A percentile compares a stretch with the other conserved stretches of the same genome.
phyloP scores from a whole-genome alignment of 2,329 filamentous ascomycete species.

The Diplodia corticola region DNA sequence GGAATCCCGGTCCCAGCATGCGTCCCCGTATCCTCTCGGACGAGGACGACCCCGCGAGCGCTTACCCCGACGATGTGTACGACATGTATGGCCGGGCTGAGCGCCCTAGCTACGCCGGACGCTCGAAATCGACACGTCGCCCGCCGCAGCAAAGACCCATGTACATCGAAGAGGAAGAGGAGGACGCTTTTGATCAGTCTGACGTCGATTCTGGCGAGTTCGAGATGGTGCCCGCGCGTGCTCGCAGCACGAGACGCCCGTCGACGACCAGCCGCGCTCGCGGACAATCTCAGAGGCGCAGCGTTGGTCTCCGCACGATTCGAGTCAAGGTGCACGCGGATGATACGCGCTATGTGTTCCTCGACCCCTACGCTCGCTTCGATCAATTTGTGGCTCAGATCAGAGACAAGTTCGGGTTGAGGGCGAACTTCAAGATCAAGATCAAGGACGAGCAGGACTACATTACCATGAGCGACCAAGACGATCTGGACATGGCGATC shows the following conservation, averaged over 20 bases:
- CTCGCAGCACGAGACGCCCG: constrained; percentile 28
- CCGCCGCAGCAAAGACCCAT: constrained; percentile 48
- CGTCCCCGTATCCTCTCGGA: constrained; percentile 38
- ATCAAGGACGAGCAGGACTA: constrained; percentile 88
- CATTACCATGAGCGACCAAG: constrained; percentile 96
- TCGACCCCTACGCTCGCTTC: constrained; percentile 71
- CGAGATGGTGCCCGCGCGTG: constrained; percentile 65
- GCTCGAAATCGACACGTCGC: constrained; percentile 32
- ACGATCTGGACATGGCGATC: constrained; percentile 89
- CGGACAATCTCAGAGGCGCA: constrained; percentile 11
- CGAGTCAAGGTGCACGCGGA: constrained; percentile 85
- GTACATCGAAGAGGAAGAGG: constrained; percentile 78
- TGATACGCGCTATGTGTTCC: constrained; percentile 91
- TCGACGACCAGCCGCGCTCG: constrained; percentile 31
- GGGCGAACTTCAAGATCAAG: constrained; percentile 82
- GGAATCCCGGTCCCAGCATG: constrained; percentile 27
- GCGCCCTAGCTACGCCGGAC: constrained; percentile 30
- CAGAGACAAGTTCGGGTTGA: constrained; percentile 80
- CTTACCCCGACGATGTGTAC: constrained; percentile 61
- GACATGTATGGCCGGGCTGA: constrained; percentile 62
- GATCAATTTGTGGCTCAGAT: constrained; percentile 76
- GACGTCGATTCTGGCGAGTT: constrained; percentile 76
- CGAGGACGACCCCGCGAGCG: constrained; percentile 55
- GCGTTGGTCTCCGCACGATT: constrained; percentile 67
- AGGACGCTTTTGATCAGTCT: constrained; percentile 68